Conservation (phyloP, 75 land plant species). For the Sequoiadendron giganteum region DNA sequence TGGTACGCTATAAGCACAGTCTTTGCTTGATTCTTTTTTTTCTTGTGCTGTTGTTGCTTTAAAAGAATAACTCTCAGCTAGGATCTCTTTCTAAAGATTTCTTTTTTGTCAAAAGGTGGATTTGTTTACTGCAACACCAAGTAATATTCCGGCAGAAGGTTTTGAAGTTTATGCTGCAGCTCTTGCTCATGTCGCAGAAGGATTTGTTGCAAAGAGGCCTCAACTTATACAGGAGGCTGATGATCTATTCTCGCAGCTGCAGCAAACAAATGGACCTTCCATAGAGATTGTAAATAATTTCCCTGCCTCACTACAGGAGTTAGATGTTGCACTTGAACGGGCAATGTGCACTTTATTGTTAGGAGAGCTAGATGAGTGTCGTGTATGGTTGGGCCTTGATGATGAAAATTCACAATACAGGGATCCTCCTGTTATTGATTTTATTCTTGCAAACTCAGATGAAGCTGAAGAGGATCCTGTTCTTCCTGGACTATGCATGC, state of each 20-base stretch:
- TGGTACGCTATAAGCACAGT: neutral
- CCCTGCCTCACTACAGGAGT: slow-evolving; percentile 33
- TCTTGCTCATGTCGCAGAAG: slow-evolving; percentile 87
- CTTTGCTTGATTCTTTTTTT: slow-evolving; percentile 4
- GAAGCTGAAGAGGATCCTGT: slow-evolving; percentile 59
- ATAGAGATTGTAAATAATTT: slow-evolving; percentile 23
- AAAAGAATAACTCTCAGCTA: neutral
- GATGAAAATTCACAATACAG: slow-evolving; percentile 64
- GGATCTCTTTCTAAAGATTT: neutral
- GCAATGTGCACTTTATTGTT: slow-evolving; percentile 80
- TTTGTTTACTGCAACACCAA: slow-evolving; percentile 75
- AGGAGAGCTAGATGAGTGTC: slow-evolving; percentile 85
- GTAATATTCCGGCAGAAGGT: slow-evolving; percentile 82
- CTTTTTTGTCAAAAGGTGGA: slow-evolving; percentile 49
- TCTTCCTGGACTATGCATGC: slow-evolving; percentile 84
- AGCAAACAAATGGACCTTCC: slow-evolving; percentile 50
- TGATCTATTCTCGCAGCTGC: slow-evolving; percentile 72
- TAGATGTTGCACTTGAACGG: slow-evolving; percentile 75
- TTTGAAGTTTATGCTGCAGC: slow-evolving; percentile 89
- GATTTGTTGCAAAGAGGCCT: slow-evolving; percentile 75
- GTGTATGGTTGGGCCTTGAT: slow-evolving; percentile 81
- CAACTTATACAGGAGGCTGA: slow-evolving; percentile 79
- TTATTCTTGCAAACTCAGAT: slow-evolving; percentile 64
- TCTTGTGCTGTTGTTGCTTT: neutral
- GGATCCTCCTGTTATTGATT: slow-evolving; percentile 68